Conservation (phyloP, 176 grass and related monocot species). For the Carex kokanica region DNA sequence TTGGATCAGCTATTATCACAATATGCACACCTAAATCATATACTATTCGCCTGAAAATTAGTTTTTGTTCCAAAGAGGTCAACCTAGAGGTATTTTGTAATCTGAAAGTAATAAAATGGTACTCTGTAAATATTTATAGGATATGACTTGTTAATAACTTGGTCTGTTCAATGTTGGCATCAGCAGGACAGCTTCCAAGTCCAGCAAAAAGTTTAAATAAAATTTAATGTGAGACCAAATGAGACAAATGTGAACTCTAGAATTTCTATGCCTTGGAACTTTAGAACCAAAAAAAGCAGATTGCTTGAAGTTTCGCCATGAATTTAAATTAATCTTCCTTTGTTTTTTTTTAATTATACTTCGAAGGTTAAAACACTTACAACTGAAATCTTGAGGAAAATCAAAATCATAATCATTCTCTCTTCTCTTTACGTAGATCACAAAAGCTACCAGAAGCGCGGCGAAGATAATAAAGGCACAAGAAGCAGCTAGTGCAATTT, state of each 20-base stretch:
- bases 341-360: background rate
- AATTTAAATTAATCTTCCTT: background rate
- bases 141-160: background rate
- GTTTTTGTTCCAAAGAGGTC: background rate
- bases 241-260: background rate
- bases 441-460: constrained; percentile 70
- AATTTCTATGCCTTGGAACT: background rate
- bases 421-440: constrained; percentile 72
- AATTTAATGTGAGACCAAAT: background rate
- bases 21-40: background rate
- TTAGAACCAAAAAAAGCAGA: background rate
- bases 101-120: background rate
- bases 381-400: constrained; percentile 93
- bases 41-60: background rate
- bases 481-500: constrained; percentile 80
- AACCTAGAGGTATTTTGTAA: background rate
- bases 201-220: background rate
- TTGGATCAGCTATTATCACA: background rate
- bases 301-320: background rate
- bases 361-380: constrained; percentile 40
- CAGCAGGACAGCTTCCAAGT: background rate
- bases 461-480: constrained; percentile 62
- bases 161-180: background rate
- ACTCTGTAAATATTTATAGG: background rate
- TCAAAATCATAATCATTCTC: constrained; percentile 91